Evolutionary conservation across 495 filamentous ascomycete genomes (phyloP).

Genomic region (Aspergillus sclerotioniger): DNA sequence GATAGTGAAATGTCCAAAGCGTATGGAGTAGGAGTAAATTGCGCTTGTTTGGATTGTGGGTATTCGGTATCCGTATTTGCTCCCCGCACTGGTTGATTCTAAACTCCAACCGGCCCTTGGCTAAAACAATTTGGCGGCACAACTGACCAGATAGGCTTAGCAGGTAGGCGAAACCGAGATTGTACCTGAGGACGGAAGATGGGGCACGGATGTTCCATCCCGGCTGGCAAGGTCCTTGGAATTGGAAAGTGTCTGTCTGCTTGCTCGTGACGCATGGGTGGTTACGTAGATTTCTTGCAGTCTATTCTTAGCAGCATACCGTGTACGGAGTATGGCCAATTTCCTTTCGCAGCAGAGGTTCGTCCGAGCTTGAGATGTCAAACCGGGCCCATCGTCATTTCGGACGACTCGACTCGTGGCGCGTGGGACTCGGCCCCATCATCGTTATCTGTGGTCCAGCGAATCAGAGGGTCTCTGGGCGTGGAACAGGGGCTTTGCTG

Average conservation of each 20-base stretch:
- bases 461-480: not conserved
- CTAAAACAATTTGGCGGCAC: not conserved
- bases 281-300: not conserved
- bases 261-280: not conserved
- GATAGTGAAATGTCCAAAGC: no score
- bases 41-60: not conserved
- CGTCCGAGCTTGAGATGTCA: slow-evolving; percentile 1
- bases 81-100: not conserved
- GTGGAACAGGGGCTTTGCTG: slow-evolving; percentile 4
- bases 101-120: slow-evolving; percentile 1
- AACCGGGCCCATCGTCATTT: not conserved
- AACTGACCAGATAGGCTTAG: not conserved
- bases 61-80: not conserved
- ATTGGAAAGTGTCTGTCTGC: not conserved
- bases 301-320: not conserved
- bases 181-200: not conserved
- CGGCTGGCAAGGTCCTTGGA: not conserved
- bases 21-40: no score
- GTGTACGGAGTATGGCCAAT: not conserved
- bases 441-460: not conserved
- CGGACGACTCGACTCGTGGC: not conserved
- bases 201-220: not conserved
- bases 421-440: slow-evolving; percentile 6
- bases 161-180: not conserved
- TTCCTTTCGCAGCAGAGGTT: not conserved